Evolutionary conservation across 495 filamentous ascomycete genomes (phyloP).

Genomic region (Pseudoneurospora amorphoporcata): DNA sequence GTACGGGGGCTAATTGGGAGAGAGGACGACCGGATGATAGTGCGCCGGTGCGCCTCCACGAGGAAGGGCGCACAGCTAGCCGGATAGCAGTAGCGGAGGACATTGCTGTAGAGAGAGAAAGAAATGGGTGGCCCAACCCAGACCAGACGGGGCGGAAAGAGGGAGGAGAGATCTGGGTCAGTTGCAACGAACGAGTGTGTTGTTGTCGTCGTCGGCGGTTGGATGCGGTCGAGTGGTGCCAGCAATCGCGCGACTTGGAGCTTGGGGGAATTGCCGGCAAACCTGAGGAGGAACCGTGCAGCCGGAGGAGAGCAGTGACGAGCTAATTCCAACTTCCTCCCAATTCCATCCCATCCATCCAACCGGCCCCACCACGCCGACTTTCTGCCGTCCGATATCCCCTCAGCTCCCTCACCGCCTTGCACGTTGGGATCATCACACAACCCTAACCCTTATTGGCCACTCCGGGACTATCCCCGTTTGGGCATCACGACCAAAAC

Average conservation of each 20-base stretch:
- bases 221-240: background rate
- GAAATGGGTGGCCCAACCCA: background rate
- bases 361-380: background rate
- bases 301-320: background rate
- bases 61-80: slow-evolving; percentile 17
- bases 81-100: slow-evolving; percentile 18
- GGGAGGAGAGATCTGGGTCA: background rate
- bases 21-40: background rate
- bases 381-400: background rate
- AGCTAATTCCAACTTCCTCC: background rate
- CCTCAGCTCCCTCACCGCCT: background rate
- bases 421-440: background rate
- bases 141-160: background rate
- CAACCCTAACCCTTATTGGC: background rate
- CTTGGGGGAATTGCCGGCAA: background rate
- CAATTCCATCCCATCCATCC: background rate
- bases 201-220: background rate
- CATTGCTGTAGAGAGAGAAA: slow-evolving; percentile 8
- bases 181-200: background rate
- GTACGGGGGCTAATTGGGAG: background rate
- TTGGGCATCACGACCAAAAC: background rate
- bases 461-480: background rate
- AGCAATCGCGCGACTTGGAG: background rate
- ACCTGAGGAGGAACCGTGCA: background rate
- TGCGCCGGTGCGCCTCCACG: slow-evolving; percentile 3